Evolutionary conservation across 495 filamentous ascomycete species (phyloP), one percentile per base, ranked within the genome.

Genomic region (Aspergillus indologenus): DNA sequence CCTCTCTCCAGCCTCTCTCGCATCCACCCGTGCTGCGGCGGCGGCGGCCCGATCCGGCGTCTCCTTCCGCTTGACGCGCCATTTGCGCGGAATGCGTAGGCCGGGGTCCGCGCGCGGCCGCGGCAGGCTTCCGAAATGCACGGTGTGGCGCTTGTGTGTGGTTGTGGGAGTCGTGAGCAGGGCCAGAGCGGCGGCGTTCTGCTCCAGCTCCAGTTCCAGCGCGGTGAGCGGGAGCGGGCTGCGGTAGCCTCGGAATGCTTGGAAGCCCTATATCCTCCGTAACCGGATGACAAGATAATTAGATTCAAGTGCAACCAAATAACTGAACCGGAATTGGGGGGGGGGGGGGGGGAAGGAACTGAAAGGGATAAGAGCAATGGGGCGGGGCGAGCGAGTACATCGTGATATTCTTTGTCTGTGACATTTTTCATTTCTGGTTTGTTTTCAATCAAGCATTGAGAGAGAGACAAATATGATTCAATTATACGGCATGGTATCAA

Each of bases 231-330:
- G 56, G 31, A 66, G 26, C 29, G 61, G 61, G 23, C 57, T 57
- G 56, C 61, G 59, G 49, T 58, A 60, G 20, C 61, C 61, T 19
- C 69, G 74, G n/a, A 64, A 63, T 52, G 74, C 67, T 61, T 72
- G 67, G 66, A 63, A 67, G 53, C 61, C 76, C 76, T 79, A 79
- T 74, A 77, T 54, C 42, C 68, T n/a, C n/a, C 69, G 77, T 63
- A 70, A 68, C 66, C 60, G 70, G 68, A 72, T 72, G 70, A 72
- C 68, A 72, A 49, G 64, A n/a, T n/a, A n/a, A n/a, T n/a, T n/a
- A n/a, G n/a, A n/a, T n/a, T n/a, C n/a, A n/a, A n/a, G n/a, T n/a
- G n/a, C n/a, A n/a, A n/a, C n/a, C n/a, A n/a, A n/a, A n/a, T n/a
- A n/a, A n/a, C n/a, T n/a, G n/a, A n/a, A n/a, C n/a, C n/a, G n/a